Conservation (phyloP, 2,329 filamentous ascomycete genomes). For the Fusarium phyllophilum region DNA sequence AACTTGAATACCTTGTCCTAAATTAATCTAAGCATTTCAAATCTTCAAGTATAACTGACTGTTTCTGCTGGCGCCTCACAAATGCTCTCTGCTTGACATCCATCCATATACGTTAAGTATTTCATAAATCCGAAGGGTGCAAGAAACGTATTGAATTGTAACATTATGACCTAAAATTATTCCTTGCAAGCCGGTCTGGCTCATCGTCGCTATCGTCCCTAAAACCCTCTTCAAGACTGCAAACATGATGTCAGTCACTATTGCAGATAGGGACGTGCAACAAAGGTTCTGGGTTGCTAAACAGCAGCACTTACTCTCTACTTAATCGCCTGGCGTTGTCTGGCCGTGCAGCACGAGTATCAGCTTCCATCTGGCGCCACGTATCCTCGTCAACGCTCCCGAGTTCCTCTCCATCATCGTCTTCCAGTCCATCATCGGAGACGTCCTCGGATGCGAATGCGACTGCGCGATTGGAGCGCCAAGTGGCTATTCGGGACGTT, state of each 20-base stretch:
- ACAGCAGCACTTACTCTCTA: slow-evolving; percentile 67
- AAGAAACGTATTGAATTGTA: neutral
- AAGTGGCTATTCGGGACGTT: slow-evolving; percentile 47
- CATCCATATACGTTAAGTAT: neutral
- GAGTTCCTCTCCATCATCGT: slow-evolving; percentile 72
- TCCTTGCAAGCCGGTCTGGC: slow-evolving; percentile 38
- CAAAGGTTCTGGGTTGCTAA: neutral
- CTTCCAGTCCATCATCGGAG: slow-evolving; percentile 63
- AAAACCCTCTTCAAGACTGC: slow-evolving; percentile 68
- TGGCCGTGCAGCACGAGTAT: slow-evolving; percentile 48
- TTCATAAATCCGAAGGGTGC: neutral
- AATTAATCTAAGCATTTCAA: neutral
- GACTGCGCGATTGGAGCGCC: slow-evolving; percentile 58
- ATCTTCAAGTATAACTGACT: neutral
- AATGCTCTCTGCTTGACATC: neutral
- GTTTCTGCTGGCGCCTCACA: neutral
- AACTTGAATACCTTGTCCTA: neutral
- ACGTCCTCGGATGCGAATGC: slow-evolving; percentile 53
- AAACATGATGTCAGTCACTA: slow-evolving; percentile 22
- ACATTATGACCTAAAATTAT: slow-evolving; percentile 38
- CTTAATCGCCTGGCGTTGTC: slow-evolving; percentile 73
- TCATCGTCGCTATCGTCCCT: slow-evolving; percentile 59
- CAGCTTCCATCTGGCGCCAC: slow-evolving; percentile 53
- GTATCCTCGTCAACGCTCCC: slow-evolving; percentile 66
- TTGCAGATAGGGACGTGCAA: neutral